Evolutionary conservation across 345 rosid genomes (phyloP).

Genomic region (Eucalyptus erythrocorys): DNA sequence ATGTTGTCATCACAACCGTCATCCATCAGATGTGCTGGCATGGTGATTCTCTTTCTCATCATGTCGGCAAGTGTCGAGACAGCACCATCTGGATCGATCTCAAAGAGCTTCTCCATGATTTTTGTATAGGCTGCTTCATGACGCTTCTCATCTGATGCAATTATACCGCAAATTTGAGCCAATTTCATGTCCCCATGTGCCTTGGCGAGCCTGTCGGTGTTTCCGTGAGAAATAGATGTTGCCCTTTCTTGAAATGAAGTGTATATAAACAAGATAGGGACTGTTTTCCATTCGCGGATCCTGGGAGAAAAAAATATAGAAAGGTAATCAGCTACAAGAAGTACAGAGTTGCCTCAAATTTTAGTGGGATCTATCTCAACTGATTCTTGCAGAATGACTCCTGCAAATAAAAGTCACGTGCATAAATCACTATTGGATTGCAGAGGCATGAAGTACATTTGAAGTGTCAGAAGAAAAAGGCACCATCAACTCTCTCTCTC

Average conservation of each 20-base stretch:
- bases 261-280: conserved; percentile 79
- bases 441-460: neutral
- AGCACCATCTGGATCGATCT: conserved; percentile 81
- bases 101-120: conserved; percentile 69
- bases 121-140: conserved; percentile 87
- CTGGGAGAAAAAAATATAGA: conserved; percentile 11
- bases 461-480: no score
- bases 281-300: conserved; percentile 74
- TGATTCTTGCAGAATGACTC: neutral
- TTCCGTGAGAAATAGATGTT: conserved; percentile 82
- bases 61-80: conserved; percentile 72
- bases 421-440: neutral
- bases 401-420: neutral
- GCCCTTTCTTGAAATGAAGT: conserved; percentile 97
- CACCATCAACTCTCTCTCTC: no score
- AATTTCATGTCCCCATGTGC: conserved; percentile 57
- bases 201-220: conserved; percentile 80
- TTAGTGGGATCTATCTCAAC: neutral
- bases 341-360: neutral
- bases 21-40: conserved; percentile 92
- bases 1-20: conserved; percentile 62
- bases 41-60: conserved; percentile 90
- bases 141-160: conserved; percentile 85
- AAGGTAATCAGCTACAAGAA: neutral
- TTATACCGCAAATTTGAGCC: conserved; percentile 84